Evolutionary conservation across 805 yeast species (phyloP), one percentile per base, ranked within the genome.

Genomic region (Cyberlindnera veronae): DNA sequence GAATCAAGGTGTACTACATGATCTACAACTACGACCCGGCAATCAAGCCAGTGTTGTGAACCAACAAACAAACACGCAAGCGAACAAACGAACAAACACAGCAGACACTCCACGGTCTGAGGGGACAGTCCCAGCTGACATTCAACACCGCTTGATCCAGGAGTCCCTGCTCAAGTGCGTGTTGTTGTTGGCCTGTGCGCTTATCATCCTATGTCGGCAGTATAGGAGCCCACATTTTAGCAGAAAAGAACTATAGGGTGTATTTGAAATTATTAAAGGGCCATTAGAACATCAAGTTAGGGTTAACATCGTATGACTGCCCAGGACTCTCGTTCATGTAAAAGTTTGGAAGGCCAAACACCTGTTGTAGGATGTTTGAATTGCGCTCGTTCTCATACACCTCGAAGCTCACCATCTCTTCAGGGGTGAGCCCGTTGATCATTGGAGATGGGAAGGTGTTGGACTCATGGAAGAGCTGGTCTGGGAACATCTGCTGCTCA

Each of bases 331-430:
- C 51, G 29, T 38, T 37, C 26, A 48, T n/a, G 28, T 42, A 48
- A 34, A 48, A 37, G 20, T 41, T 41, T 12, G 52, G 52, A 6
- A 45, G 36, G 6, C 45, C 36, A 33, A 48, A 48, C 15, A 41
- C 34, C 17, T 48, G 51, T 20, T 47, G 51, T 10, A 47, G 21
- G 29, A 47, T 42, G 20, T 45, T 43, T 3, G 42, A 22, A 20
- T 41, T 33, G 22, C 37, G 39, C 29, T 41, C 44, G 10, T 29
- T 33, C 22, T 44, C 48, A 32, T 27, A 44, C 31, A 40, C 31
- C 36, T 44, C 48, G 43, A 41, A 10, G n/a, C n/a, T n/a, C 2
- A 38, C 29, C 5, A 11, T 11, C 6, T 32, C 34, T 15, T 32
- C 34, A 4, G 34, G 34, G 6, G 34, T 32, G n/a, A 32, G 13